Evolutionary conservation across 2,329 filamentous ascomycete genomes (phyloP).

Genomic region (Fusarium poae): DNA sequence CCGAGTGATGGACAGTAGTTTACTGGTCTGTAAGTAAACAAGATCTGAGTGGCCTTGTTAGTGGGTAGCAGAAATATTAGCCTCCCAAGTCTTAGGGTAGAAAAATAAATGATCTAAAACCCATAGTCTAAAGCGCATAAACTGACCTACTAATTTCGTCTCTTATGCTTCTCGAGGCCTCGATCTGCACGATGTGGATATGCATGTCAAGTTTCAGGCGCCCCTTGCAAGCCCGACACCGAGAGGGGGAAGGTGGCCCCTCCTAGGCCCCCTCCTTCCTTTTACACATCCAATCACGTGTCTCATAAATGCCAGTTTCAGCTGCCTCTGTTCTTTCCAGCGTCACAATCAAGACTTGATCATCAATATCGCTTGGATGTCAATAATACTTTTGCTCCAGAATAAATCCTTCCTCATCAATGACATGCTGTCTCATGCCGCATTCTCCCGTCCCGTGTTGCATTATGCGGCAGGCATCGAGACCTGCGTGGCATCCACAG

Average conservation of each 20-base stretch:
- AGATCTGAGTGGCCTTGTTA: slow-evolving; percentile 28
- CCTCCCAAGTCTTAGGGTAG: too few species aligned
- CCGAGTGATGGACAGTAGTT: too few species aligned
- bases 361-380: slow-evolving; percentile 20
- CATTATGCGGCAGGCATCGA: slow-evolving; percentile 16
- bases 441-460: slow-evolving; percentile 9
- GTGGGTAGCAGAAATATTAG: too few species aligned
- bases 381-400: slow-evolving; percentile 2
- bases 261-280: slow-evolving; percentile 18
- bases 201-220: slow-evolving; percentile 35
- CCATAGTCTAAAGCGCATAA: too few species aligned
- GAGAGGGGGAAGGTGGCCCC: slow-evolving; percentile 32
- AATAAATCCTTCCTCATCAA: slow-evolving; percentile 14
- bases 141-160: too few species aligned
- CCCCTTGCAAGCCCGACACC: slow-evolving; percentile 37
- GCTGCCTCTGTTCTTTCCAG: slow-evolving; percentile 40
- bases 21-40: slow-evolving; percentile 32
- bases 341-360: slow-evolving; percentile 36
- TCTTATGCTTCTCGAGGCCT: background rate
- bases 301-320: slow-evolving; percentile 32
- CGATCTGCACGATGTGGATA: slow-evolving; percentile 17
- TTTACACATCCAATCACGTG: slow-evolving; percentile 38
- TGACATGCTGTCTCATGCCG: slow-evolving; percentile 15
- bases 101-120: too few species aligned
- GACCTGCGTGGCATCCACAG: slow-evolving; percentile 8